Percentiles rank a stretch among this genome's conserved stretches.
These are phyloP conservation scores for Apiotrichum domesticum DNA, from an alignment of 1,284 basidiomycete species.

Conservation along the genomic window DNA sequence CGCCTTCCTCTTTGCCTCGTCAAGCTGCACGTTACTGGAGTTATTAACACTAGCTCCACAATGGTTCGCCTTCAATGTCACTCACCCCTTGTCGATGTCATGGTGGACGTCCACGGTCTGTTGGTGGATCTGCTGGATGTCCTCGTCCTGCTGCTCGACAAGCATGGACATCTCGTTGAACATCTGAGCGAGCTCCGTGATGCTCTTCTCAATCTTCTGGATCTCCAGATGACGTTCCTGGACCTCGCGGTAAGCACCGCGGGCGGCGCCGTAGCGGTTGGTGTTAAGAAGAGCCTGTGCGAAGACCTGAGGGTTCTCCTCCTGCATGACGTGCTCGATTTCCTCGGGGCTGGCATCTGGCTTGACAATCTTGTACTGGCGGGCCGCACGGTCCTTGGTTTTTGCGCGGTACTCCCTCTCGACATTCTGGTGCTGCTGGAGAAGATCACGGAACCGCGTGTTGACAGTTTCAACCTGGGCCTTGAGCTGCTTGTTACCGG, in stretches of 20 bases:
- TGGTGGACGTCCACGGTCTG: conserved; percentile 59
- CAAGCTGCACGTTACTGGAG: conserved; percentile 59
- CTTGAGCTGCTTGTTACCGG: conserved; percentile 73
- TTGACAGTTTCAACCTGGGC: conserved; percentile 62
- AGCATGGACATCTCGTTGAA: conserved; percentile 83
- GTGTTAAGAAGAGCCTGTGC: conserved; percentile 77
- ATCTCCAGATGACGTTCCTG: conserved; percentile 87
- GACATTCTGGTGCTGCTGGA: conserved; percentile 66
- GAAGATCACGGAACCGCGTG: conserved; percentile 47
- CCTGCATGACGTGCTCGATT: conserved; percentile 64
- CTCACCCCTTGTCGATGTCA: conserved; percentile 66
- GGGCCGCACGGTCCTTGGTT: conserved; percentile 89
- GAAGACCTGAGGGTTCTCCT: conserved; percentile 79
- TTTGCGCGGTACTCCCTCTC: conserved; percentile 89
- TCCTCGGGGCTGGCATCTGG: conserved; percentile 83
- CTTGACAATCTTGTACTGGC: conserved; percentile 96
- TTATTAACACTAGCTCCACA: background rate
- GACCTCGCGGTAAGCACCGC: conserved; percentile 79
- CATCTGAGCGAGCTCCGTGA: conserved; percentile 80
- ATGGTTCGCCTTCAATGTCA: conserved; percentile 2
- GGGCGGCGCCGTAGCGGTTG: conserved; percentile 75
- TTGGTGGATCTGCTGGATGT: conserved; percentile 59
- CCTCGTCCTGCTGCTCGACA: conserved; percentile 71
- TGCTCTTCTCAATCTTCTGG: conserved; percentile 74
- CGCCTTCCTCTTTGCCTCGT: conserved; percentile 67